phyloP scores from a whole-genome alignment of 2,329 filamentous ascomycete genomes.

The Penicillium sp. region DNA sequence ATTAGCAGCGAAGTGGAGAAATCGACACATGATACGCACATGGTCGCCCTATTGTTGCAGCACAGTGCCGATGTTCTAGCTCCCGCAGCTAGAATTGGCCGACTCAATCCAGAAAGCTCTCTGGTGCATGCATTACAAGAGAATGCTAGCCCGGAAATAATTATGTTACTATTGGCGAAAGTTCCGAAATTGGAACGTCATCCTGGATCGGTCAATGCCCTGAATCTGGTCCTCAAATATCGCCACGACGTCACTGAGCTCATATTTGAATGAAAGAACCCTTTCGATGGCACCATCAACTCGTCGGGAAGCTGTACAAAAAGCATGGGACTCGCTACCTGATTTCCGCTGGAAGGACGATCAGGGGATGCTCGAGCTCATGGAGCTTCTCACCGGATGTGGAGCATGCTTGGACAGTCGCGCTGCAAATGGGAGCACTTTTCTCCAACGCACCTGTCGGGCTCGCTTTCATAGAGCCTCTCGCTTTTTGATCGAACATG shows the following conservation, averaged over 20 bases:
- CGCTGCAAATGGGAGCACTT: neutral
- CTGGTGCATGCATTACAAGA: neutral
- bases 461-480: neutral
- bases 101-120: neutral
- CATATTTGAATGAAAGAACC: neutral
- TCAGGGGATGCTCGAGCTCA: neutral
- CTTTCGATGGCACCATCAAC: neutral
- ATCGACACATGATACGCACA: neutral
- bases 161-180: neutral
- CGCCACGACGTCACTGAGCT: neutral
- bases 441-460: neutral
- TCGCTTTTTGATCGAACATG: neutral
- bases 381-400: neutral
- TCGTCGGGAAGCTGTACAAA: neutral
- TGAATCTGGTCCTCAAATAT: neutral
- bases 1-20: neutral
- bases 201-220: neutral
- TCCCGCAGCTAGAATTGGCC: neutral
- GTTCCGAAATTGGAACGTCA: neutral
- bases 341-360: neutral
- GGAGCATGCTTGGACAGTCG: neutral
- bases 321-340: neutral
- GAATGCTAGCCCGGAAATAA: no score
- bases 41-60: neutral
- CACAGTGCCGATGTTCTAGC: neutral